These are phyloP conservation scores for Zygoascus sp. DNA, from an alignment of 1,139 yeast genomes.

Conservation along the genomic window DNA sequence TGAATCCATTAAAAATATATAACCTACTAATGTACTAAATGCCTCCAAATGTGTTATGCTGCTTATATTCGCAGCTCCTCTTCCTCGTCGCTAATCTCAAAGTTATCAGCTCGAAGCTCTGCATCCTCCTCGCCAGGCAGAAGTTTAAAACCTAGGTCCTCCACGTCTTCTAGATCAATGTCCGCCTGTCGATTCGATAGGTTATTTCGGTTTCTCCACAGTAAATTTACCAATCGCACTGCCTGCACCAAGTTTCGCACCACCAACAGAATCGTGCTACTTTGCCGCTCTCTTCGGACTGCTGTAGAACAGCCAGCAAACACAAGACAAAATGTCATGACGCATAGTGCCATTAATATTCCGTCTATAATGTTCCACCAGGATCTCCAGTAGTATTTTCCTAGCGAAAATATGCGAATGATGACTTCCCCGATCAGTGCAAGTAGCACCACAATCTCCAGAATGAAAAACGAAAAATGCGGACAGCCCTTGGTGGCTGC, in stretches of 20 bases:
- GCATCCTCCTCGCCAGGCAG: constrained; percentile 19
- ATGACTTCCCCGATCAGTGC: constrained; percentile 21
- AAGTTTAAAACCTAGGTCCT: constrained; percentile 20
- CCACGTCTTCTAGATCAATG: constrained; percentile 20
- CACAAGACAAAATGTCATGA: constrained; percentile 19
- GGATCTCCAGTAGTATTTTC: constrained; percentile 19
- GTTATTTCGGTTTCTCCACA: constrained; percentile 20
- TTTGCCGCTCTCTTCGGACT: constrained; percentile 20
- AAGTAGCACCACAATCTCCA: constrained; percentile 18
- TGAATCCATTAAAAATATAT: too few species aligned
- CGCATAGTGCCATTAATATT: constrained; percentile 18
- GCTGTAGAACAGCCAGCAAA: constrained; percentile 21
- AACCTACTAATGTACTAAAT: too few species aligned
- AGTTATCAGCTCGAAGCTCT: not conserved
- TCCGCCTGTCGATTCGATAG: constrained; percentile 18
- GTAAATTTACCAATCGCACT: constrained; percentile 16
- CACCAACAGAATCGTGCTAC: constrained; percentile 19
- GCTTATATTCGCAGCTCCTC: not conserved
- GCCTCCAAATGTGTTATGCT: too few species aligned
- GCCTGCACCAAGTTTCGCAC: constrained; percentile 20
- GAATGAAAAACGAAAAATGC: constrained; percentile 17
- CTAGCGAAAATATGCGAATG: constrained; percentile 18
- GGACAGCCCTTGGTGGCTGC: constrained; percentile 22
- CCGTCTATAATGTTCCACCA: constrained; percentile 22
- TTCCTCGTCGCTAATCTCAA: constrained; percentile 16